A percentile compares a stretch with the other conserved stretches of the same genome.
Conservation (phyloP, 2,329 filamentous ascomycete genomes). For the Aspergillus latus region DNA sequence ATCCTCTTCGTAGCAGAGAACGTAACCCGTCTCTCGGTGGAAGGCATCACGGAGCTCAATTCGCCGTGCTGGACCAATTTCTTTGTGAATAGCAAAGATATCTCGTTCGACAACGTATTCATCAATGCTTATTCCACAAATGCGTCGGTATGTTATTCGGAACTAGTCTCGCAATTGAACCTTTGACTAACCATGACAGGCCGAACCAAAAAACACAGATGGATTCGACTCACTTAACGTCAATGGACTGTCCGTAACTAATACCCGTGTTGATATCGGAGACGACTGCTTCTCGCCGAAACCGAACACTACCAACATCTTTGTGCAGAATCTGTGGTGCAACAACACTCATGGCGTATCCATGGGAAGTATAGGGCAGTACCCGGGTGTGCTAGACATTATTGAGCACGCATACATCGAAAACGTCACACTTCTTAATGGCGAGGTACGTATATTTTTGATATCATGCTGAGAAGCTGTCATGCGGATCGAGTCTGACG, state of each 20-base stretch:
- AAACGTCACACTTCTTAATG: slow-evolving; percentile 58
- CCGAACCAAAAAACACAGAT: slow-evolving; percentile 60
- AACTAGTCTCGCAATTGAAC: neutral
- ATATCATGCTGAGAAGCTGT: neutral
- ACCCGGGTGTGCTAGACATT: slow-evolving; percentile 54
- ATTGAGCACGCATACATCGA: slow-evolving; percentile 60
- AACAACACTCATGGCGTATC: slow-evolving; percentile 59
- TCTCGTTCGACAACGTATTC: slow-evolving; percentile 55
- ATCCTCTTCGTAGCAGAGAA: slow-evolving; percentile 64
- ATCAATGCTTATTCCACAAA: slow-evolving; percentile 57
- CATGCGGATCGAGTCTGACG: neutral
- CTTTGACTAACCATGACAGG: slow-evolving; percentile 22
- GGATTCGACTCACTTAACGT: slow-evolving; percentile 63
- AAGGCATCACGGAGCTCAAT: slow-evolving; percentile 60
- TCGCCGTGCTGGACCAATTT: slow-evolving; percentile 66
- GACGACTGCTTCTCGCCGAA: slow-evolving; percentile 64
- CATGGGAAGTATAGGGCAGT: slow-evolving; percentile 61
- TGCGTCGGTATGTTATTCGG: slow-evolving; percentile 28
- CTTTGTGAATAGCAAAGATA: slow-evolving; percentile 57
- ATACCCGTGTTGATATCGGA: slow-evolving; percentile 55
- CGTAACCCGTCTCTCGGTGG: slow-evolving; percentile 57
- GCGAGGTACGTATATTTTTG: neutral
- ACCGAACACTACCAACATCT: slow-evolving; percentile 58
- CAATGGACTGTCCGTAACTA: slow-evolving; percentile 53
- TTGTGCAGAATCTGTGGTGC: slow-evolving; percentile 61